Percentiles rank a stretch among this genome's conserved stretches.
phyloP scores from a whole-genome alignment of 768 basidiomycete species.

The Rhizopogon vinicolor region DNA sequence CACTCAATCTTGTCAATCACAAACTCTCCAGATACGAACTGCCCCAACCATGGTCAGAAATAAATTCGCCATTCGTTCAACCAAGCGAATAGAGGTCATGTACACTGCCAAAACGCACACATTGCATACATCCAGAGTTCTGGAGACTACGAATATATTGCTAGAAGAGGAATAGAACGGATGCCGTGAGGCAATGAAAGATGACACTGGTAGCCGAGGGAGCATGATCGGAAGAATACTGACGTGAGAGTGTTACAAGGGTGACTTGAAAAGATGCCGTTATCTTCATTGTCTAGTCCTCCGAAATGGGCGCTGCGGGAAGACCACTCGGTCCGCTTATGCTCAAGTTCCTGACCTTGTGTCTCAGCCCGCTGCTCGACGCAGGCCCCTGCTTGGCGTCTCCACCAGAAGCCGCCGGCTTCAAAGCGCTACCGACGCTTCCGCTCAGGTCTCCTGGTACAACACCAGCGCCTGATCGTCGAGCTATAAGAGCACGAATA shows the following conservation, averaged over 20 bases:
- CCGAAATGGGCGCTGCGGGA: slow-evolving; percentile 14
- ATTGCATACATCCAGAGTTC: not conserved
- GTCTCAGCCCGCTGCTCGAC: slow-evolving; percentile 35
- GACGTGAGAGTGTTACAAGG: slow-evolving; percentile 20
- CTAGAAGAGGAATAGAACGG: not conserved
- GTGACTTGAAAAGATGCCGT: slow-evolving; percentile 15
- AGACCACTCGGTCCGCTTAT: slow-evolving; percentile 29
- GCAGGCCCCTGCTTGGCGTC: slow-evolving; percentile 17
- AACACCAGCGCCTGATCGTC: slow-evolving; percentile 50
- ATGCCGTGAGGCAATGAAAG: slow-evolving; percentile 6
- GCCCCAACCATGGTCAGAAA: not conserved
- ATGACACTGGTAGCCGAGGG: not conserved
- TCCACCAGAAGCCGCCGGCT: slow-evolving; percentile 4
- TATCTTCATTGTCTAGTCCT: slow-evolving; percentile 14
- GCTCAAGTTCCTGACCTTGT: slow-evolving; percentile 45
- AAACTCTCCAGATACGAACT: not conserved
- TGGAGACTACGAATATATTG: slow-evolving; percentile 1
- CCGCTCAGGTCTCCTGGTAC: slow-evolving; percentile 41
- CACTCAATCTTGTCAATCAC: not conserved
- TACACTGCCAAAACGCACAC: not conserved
- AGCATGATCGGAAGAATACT: slow-evolving; percentile 3
- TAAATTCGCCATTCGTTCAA: not conserved
- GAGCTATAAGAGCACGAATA: slow-evolving; percentile 83
- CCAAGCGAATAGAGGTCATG: slow-evolving; percentile 3
- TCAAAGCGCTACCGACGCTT: slow-evolving; percentile 18